phyloP scores from a whole-genome alignment of 192 early-diverging fungal species.

The Coemansia sp. region DNA sequence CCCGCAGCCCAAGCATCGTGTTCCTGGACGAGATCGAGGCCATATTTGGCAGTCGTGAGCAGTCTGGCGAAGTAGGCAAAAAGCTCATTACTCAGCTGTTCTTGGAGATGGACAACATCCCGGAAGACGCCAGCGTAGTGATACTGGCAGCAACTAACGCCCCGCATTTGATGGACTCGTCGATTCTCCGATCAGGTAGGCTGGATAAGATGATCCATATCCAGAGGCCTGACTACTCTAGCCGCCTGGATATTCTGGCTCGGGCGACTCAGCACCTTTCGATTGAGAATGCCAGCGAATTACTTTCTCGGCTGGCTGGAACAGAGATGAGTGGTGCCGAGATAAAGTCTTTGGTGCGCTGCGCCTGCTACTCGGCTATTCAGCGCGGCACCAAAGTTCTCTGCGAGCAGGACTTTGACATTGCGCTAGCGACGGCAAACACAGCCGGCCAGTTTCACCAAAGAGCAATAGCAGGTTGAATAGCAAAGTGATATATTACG shows the following conservation, averaged over 20 bases:
- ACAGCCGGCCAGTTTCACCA: not conserved
- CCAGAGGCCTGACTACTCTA: constrained; percentile 56
- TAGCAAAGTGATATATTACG: not conserved
- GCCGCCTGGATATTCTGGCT: constrained; percentile 66
- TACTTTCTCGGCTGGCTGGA: constrained; percentile 19
- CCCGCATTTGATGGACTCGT: constrained; percentile 66
- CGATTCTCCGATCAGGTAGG: constrained; percentile 81
- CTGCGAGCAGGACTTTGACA: constrained; percentile 10
- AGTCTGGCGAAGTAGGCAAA: constrained; percentile 66
- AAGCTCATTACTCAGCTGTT: constrained; percentile 78
- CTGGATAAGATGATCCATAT: constrained; percentile 78
- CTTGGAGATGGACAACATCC: constrained; percentile 72
- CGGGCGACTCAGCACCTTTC: constrained; percentile 33
- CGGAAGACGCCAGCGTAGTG: constrained; percentile 58
- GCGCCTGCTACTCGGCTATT: constrained; percentile 47
- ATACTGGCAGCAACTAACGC: constrained; percentile 89
- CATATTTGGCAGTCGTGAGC: constrained; percentile 72
- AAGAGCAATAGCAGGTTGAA: not conserved
- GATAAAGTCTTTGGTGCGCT: constrained; percentile 31
- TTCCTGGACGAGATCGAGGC: constrained; percentile 96
- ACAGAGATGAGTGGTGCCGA: constrained; percentile 37
- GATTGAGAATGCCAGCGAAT: constrained; percentile 7
- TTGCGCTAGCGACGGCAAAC: constrained; percentile 5
- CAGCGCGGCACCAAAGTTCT: constrained; percentile 13
- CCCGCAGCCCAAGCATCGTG: constrained; percentile 73